A percentile compares a stretch with the other conserved stretches of the same genome.
These are phyloP conservation scores for Marasmius tenuissimus DNA, from an alignment of 1,284 basidiomycete species.

Conservation along the genomic window DNA sequence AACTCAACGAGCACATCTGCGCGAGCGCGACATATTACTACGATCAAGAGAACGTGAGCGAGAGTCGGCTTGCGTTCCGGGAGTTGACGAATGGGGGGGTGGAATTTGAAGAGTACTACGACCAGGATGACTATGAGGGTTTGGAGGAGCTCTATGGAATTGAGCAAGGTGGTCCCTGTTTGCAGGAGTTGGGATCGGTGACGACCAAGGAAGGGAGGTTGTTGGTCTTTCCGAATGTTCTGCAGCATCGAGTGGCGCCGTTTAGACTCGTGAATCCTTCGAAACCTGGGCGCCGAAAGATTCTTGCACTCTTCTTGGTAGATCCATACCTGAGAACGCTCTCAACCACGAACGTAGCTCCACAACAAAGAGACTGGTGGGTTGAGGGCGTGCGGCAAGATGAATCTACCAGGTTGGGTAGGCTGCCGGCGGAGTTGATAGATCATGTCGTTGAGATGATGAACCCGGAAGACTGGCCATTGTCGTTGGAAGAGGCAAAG, in stretches of 20 bases:
- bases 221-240: slow-evolving; percentile 44
- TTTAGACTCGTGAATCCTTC: slow-evolving; percentile 41
- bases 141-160: slow-evolving; percentile 23
- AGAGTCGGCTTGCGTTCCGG: slow-evolving; percentile 31
- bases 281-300: slow-evolving; percentile 38
- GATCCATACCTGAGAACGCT: no score
- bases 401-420: no score
- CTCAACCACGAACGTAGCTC: no score
- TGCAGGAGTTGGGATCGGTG: slow-evolving; percentile 21
- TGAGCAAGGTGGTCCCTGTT: slow-evolving; percentile 10
- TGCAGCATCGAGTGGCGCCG: slow-evolving; percentile 42
- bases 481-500: no score
- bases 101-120: slow-evolving; percentile 17
- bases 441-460: no score
- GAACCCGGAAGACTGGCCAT: no score
- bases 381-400: no score
- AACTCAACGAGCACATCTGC: slow-evolving; percentile 46
- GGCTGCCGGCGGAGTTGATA: no score
- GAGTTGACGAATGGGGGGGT: slow-evolving; percentile 11
- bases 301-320: no score
- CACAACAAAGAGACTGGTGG: no score
- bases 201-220: not conserved
- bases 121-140: slow-evolving; percentile 28
- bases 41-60: slow-evolving; percentile 31
- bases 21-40: slow-evolving; percentile 43